Percentiles rank a stretch among this genome's conserved stretches.
Evolutionary conservation across 306 rosid species (phyloP).

Genomic region (Morella rubra): DNA sequence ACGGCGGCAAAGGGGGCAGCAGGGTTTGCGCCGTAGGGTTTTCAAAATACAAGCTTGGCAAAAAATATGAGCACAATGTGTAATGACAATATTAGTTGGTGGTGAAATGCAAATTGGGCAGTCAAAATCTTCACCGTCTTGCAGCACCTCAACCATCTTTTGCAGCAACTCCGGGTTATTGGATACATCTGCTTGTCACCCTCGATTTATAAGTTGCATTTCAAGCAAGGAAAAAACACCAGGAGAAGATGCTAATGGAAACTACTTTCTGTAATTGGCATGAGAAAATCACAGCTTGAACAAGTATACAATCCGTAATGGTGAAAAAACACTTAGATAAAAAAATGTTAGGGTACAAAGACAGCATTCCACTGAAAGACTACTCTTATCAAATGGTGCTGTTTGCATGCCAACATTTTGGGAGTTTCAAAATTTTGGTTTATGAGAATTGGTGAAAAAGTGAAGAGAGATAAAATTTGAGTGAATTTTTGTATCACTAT

Average conservation of each 20-base stretch:
- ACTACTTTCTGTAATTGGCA: background rate
- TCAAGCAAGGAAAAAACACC: constrained; percentile 15
- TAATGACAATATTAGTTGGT: constrained; percentile 57
- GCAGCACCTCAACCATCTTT: constrained; percentile 60
- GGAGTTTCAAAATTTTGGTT: too few relatives aligned
- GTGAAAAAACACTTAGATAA: background rate
- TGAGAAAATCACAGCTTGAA: background rate
- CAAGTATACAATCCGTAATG: background rate
- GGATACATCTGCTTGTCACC: constrained; percentile 54
- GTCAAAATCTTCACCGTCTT: constrained; percentile 81
- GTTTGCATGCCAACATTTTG: too few relatives aligned
- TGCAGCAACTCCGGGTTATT: constrained; percentile 70
- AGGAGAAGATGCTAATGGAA: background rate
- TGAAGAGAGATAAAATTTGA: too few relatives aligned
- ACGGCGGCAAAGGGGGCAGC: constrained; percentile 82
- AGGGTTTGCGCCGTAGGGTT: constrained; percentile 41
- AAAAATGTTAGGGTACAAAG: background rate
- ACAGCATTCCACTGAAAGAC: background rate
- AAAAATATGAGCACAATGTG: constrained; percentile 74
- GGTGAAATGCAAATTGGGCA: constrained; percentile 82
- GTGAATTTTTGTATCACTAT: too few relatives aligned
- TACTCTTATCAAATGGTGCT: background rate
- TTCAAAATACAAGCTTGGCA: constrained; percentile 70
- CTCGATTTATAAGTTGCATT: background rate
- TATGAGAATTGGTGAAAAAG: too few relatives aligned